Percentiles rank a stretch among this genome's conserved stretches.
phyloP scores from a whole-genome alignment of 2,329 filamentous ascomycete species.

The Aspergillus sp. region DNA sequence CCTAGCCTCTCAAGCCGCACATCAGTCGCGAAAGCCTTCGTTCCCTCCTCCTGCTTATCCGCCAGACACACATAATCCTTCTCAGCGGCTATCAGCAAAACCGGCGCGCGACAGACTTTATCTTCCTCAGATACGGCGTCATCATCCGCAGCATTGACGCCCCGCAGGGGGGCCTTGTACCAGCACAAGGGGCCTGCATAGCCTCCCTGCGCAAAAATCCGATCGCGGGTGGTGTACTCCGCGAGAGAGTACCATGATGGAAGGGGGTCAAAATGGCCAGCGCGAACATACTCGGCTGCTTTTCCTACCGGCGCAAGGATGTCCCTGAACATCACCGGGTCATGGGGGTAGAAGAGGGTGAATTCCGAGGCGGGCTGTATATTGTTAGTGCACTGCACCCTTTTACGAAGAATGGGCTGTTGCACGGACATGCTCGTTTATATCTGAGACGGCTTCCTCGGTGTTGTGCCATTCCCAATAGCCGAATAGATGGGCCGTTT shows the following conservation, averaged over 20 bases:
- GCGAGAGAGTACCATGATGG: neutral
- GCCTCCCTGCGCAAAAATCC: conserved; percentile 21
- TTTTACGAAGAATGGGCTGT: neutral
- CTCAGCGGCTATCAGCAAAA: conserved; percentile 7
- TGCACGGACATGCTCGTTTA: neutral
- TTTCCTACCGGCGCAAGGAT: conserved; percentile 18
- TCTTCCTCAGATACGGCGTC: conserved; percentile 10
- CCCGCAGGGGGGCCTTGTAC: conserved; percentile 20
- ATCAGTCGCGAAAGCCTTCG: conserved; percentile 11
- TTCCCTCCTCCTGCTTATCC: conserved; percentile 9
- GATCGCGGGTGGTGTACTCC: conserved; percentile 5
- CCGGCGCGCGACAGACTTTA: neutral
- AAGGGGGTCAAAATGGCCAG: neutral
- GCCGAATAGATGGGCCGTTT: neutral
- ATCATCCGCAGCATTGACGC: conserved; percentile 23
- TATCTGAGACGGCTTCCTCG: conserved; percentile 13
- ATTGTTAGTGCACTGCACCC: neutral
- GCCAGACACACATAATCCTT: conserved; percentile 19
- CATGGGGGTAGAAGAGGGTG: conserved; percentile 21
- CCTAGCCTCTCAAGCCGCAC: conserved; percentile 16
- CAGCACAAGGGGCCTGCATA: conserved; percentile 17
- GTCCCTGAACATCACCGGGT: conserved; percentile 16
- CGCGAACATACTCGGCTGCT: neutral
- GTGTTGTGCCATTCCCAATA: neutral
- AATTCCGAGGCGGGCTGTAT: conserved; percentile 21